Base-by-base conservation (phyloP, 2,329 filamentous ascomycete genomes). In the Ilyonectria robusta region DNA sequence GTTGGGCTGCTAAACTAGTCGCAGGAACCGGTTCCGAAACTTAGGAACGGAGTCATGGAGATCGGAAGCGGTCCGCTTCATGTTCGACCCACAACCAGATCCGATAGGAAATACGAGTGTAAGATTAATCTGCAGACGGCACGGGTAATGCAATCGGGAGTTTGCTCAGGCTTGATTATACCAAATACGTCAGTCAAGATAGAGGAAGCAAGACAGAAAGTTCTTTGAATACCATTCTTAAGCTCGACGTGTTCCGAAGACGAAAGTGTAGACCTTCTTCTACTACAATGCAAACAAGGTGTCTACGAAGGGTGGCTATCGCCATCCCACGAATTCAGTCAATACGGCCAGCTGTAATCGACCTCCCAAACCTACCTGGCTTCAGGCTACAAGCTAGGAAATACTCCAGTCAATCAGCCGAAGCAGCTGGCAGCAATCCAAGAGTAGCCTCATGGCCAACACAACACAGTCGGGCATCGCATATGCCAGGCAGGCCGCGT, bases 401-500 rank as follows among this genome's bases (percentile, higher is more conserved):
- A 17, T 40, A 40, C 17, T 40, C 11, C 13, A 40, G 13, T n/a
- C 11, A 40, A 6, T 6, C 37, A 40, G 37, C 15, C 11, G 11
- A 13, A 40, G 15, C 40, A 17, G 7, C 17, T 5, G 7, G 1
- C 37, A n/a, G 7, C 40, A 42, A 8, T n/a, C 15, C 37, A 15
- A 42, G 40, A 42, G 15, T n/a, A 42, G 8, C 37, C 2, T n/a
- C 15, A 42, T n/a, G 15, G 40, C 7, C 40, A n/a, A 42, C 15
- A 42, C 66, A 35, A 19, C 57, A 29, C n/a, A 15, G 15, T 26
- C 19, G 21, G 15, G 29, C 33, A 21, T 33, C 31, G n/a, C 21
- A 59, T n/a, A n/a, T 33, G 19, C 46, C 31, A 50, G 17, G 37
- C 48, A 62, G 65, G 21, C 69, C 68, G 46, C 76, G 75, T 33